Evolutionary conservation across 2,329 filamentous ascomycete species (phyloP), one percentile per base, ranked within the genome.

Genomic region (Ceratocystis diversiconidia): DNA sequence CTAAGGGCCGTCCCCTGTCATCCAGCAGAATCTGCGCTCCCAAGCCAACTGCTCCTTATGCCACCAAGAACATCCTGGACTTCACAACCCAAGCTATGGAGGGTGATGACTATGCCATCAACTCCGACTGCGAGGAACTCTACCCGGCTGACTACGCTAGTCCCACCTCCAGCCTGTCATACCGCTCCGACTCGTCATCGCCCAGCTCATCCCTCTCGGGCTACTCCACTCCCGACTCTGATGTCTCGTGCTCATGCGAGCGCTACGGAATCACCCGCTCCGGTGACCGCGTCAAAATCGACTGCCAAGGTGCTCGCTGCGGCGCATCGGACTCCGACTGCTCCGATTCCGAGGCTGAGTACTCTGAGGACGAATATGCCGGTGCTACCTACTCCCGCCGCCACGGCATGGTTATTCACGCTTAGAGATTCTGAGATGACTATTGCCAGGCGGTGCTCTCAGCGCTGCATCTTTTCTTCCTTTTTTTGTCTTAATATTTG

Each of bases 211-310:
- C 85, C 68, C 80, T 88, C 70, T 86, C 87, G 65, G 88, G 86
- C 71, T 92, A 90, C 76, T 90, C 89, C 80, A 89, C 86, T 68
- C 88, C 88, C 69, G 82, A 81, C 76, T 90, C 88, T 63, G 88
- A 88, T 72, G 85, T 85, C 77, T 86, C 82, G 75, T 97, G 94
- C 85, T 91, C 87, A 70, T 97, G 92, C 79, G 90, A 96, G 77
- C 89, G 92, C 79, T 96, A 94, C 80, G 92, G 92, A 72, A 95
- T 97, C 80, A 96, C 92, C 70, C 89, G 91, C 78, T 86, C 87
- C 76, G 91, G 92, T 73, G 88, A 95, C 76, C 87, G 92, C 73
- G 88, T 97, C 82, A 94, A 92, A 83, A 85, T 96, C 75, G 92
- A 96, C 83, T 97, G 92, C 74, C 91, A 91, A 71, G 92, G 92